Conservation (phyloP, 345 rosid genomes). For the Melaleuca alternifolia region DNA sequence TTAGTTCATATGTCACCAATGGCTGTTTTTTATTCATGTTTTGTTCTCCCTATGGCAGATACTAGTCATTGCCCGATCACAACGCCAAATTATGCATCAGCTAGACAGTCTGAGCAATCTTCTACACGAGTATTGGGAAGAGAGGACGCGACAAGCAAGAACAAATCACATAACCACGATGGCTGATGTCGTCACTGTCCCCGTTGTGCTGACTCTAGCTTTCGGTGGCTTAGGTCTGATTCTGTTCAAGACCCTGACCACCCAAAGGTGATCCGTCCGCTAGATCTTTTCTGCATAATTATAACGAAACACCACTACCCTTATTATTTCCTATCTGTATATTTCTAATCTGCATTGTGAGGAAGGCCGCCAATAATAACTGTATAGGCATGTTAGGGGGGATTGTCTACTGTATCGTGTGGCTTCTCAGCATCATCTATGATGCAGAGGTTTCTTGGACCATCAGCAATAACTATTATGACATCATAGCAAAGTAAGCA, state of each 20-base stretch:
- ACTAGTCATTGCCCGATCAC: conserved; percentile 50
- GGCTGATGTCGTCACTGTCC: conserved; percentile 22
- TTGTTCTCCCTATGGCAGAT: conserved; percentile 32
- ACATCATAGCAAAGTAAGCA: not conserved
- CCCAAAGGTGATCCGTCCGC: conserved; percentile 13
- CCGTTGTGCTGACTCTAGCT: conserved; percentile 53
- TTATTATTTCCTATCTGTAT: not conserved
- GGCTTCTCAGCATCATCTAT: not conserved
- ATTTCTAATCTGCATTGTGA: not conserved
- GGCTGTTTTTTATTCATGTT: not conserved
- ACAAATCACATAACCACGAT: conserved; percentile 12
- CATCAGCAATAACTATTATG: not conserved
- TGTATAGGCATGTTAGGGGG: not conserved
- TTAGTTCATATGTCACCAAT: not conserved
- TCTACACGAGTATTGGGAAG: conserved; percentile 56
- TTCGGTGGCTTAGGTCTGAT: conserved; percentile 51
- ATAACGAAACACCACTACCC: not conserved
- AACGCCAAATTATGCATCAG: conserved; percentile 87
- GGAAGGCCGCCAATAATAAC: not conserved
- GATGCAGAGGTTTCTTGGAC: not conserved
- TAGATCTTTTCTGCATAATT: not conserved
- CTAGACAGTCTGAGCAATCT: conserved; percentile 70
- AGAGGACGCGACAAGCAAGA: conserved; percentile 52
- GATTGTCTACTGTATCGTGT: not conserved
- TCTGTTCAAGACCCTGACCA: conserved; percentile 23